Base-by-base conservation (phyloP, 176 grass and related monocot genomes). In the Oryza punctata region DNA sequence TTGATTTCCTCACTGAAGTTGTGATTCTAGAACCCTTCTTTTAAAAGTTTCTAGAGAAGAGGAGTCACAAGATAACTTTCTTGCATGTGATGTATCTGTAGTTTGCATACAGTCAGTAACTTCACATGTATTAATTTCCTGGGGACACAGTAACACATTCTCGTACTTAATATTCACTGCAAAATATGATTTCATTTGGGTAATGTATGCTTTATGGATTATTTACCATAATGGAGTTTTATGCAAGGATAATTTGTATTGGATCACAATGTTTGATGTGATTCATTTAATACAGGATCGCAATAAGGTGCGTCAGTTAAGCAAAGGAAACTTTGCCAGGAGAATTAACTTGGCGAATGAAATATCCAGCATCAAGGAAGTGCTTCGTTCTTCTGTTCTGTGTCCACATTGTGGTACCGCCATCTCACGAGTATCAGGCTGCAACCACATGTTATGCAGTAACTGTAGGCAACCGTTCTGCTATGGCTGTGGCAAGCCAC, bases 401-500 rank as follows among this genome's bases (percentile, higher is more conserved):
- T 92, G 91, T 49, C 88, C 85, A 12, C 40, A 80, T 60, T 90
- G 91, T 29, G 71, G 72, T 49, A 83, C 43, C 1, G 88, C 85
- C 35, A 88, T 88, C 40, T 85, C 91, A 28, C 70, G 85, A 23
- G 77, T 86, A 14, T 11, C 3, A 76, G 85, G 91, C 78, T 93
- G 91, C 78, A 72, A 93, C 78, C 86, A 93, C 38, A 93, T 88
- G 85, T 15, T 64, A 10, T 90, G 88, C 26, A 71, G 29, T 10
- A 90, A 88, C 63, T 90, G 88, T 70, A 21, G 69, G 30, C 65
- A 59, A 10, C 13, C 12, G 3, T 90, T 93, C 46, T 90, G 88
- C 78, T 90, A 93, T 84, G 73, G 24, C 63, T 93, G 91, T 85
- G 72, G 89, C 85, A 82, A 82, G 72, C 29, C 85, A 70, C 63